Base-by-base conservation (phyloP, 2,329 filamentous ascomycete genomes). In the Lasiodiplodia citricola region DNA sequence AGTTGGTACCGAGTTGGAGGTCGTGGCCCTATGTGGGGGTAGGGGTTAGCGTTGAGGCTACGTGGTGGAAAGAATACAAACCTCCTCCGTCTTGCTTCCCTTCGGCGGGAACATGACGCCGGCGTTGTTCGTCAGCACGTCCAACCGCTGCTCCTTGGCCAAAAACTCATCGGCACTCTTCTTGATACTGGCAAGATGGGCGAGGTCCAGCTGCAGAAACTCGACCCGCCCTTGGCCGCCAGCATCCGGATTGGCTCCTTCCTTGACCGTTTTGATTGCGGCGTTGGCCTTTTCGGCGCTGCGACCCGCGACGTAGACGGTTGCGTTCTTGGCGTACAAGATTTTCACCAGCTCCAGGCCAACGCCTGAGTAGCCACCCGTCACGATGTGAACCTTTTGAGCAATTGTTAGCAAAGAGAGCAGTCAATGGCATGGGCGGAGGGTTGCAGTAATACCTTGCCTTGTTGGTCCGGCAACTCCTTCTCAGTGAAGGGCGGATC, bases 301-400 rank as follows among this genome's bases (percentile, higher is more conserved):
- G 38, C 87, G 85, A 2, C 82, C 82, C 4, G 86, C 86, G 31
- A 87, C 74, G 75, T 88, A 89, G n/a, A 89, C 83, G 2, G 79
- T 87, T 47, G 81, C 86, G 68, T 87, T 85, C 38, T 80, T 82
- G 13, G 78, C 75, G 75, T 89, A 89, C 16, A 90, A 80, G 3
- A 89, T 82, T 52, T 82, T 82, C 44, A 79, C 80, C 31, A 89
- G 79, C 71, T 88, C 84, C 52, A 83, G 81, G 11, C 87, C 87
- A 7, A 88, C 80, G 52, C 83, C 83, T 0, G 81, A 74, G 66
- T 82, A 80, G 41, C 81, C 83, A 25, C 85, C 85, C 0, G 79
- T 89, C 18, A 89, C 83, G 70, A 89, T 81, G 77, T 57, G 58
- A 23, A 68, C 67, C 68, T 70, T 8, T 47, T 47, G n/a, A 21